Evolutionary conservation across 2,329 filamentous ascomycete species (phyloP), one percentile per base, ranked within the genome.

Genomic region (Fusarium sp.): DNA sequence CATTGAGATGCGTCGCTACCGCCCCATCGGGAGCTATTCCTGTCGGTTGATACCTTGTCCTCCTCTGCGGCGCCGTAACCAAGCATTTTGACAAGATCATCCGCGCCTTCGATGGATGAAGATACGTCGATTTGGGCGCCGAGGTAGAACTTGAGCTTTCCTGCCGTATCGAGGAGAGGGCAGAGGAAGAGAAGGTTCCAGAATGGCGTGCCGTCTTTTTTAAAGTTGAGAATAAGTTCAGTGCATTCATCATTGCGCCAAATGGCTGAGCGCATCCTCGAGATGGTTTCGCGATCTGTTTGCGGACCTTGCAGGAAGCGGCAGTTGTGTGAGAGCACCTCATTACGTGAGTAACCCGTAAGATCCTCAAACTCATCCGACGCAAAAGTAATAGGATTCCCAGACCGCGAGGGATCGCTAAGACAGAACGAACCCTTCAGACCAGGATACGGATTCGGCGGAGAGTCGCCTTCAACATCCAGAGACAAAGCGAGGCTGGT

Each of bases 341-440:
- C 87, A 12, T 75, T 78, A 35, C 86, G 80, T 2, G 79, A 68
- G 69, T 88, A 88, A 6, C 88, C 88, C 1, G 87, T 89, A 6
- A 89, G 79, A n/a, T 82, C 80, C 57, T 87, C 81, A 67, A 89
- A 90, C 1, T 86, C 86, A 65, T 89, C 87, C 0, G 87, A 88
- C 4, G 85, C 85, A 66, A 80, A 87, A 0, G 84, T 70, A 43
- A 89, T 86, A 0, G 88, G 86, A 68, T 89, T 88, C 59, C 89
- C 87, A 0, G 84, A 82, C 50, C 83, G 82, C 6, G 80, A 75
- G 0, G 87, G 87, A 73, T 91, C 87, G 1, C 87, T 90, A 17
- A 91, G 77, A 65, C 88, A 89, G 72, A 91, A 91, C 25, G 89
- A 88, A 58, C 89, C 85, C 10, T 88, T 89, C 0, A 92, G 83